Percentiles rank a stretch among this genome's conserved stretches.
Evolutionary conservation across 768 basidiomycete genomes (phyloP).

Genomic region (Boletus vermiculosoides): DNA sequence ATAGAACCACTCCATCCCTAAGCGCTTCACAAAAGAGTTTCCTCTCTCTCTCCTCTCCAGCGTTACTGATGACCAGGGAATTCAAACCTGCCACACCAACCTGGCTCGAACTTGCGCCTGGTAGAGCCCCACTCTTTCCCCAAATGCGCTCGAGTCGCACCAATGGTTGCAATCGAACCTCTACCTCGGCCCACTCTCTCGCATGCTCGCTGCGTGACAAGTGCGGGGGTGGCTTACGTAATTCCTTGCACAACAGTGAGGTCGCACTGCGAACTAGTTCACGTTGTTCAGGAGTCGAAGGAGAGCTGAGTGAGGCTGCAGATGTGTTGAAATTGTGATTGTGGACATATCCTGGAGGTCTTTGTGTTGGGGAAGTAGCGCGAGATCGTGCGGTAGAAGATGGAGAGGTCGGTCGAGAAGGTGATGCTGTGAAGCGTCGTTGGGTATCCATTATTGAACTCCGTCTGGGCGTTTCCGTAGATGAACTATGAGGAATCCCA

Average conservation of each 20-base stretch:
- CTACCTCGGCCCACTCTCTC: constrained; percentile 74
- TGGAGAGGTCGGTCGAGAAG: constrained; percentile 43
- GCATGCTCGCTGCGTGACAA: constrained; percentile 49
- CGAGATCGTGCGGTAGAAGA: constrained; percentile 44
- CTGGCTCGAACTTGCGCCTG: constrained; percentile 45
- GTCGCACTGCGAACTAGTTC: constrained; percentile 68
- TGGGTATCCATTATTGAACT: constrained; percentile 26
- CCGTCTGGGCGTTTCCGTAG: constrained; percentile 20
- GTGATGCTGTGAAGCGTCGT: constrained; percentile 24
- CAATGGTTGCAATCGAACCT: constrained; percentile 58
- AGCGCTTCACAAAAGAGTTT: constrained; percentile 71
- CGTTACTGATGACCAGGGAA: constrained; percentile 41
- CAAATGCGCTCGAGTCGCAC: constrained; percentile 72
- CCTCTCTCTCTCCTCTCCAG: constrained; percentile 75
- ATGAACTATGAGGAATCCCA: constrained; percentile 38
- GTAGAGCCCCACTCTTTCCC: constrained; percentile 56
- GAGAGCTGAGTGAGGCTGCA: constrained; percentile 49
- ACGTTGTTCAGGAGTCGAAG: constrained; percentile 57
- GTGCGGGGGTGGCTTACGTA: constrained; percentile 58
- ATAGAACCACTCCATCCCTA: constrained; percentile 82
- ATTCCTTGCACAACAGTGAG: constrained; percentile 63
- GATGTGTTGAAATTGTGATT: constrained; percentile 60
- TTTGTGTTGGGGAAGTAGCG: constrained; percentile 47
- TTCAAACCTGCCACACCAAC: constrained; percentile 29
- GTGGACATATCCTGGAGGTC: constrained; percentile 42